Evolutionary conservation across 1,284 basidiomycete species (phyloP).

Genomic region (Ganoderma multipileum): DNA sequence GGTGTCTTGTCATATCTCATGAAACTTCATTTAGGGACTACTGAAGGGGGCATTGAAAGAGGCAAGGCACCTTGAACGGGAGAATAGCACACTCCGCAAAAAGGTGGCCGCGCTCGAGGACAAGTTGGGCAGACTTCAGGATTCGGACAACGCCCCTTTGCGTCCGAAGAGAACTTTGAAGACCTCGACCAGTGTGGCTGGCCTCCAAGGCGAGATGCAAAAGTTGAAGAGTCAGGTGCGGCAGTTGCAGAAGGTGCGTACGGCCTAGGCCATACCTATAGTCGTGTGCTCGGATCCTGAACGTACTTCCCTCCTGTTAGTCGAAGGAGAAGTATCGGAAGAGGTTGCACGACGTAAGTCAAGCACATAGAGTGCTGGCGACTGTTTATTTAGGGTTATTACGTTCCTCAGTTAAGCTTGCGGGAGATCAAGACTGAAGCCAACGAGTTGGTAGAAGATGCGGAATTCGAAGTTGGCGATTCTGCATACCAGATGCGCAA

Average conservation of each 20-base stretch:
- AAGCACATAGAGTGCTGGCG: neutral
- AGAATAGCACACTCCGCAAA: constrained; percentile 31
- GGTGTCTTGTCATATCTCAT: neutral
- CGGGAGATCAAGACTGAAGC: constrained; percentile 48
- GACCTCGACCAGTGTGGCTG: constrained; percentile 23
- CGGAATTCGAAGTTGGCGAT: constrained; percentile 41
- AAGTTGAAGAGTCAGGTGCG: constrained; percentile 36
- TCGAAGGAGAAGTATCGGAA: constrained; percentile 38
- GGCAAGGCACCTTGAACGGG: constrained; percentile 30
- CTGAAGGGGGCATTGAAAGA: constrained; percentile 34
- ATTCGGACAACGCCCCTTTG: constrained; percentile 34
- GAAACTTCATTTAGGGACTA: constrained; percentile 30
- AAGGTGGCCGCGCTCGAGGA: constrained; percentile 36
- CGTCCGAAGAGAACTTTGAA: constrained; percentile 38
- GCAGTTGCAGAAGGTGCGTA: constrained; percentile 39
- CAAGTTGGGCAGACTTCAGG: constrained; percentile 37
- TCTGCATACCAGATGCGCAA: constrained; percentile 48
- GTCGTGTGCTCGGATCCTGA: neutral
- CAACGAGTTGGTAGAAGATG: constrained; percentile 43
- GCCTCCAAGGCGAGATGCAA: constrained; percentile 35
- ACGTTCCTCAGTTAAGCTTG: constrained; percentile 41
- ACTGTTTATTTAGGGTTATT: neutral
- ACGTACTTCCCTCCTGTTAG: constrained; percentile 19
- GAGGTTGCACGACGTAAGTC: constrained; percentile 39
- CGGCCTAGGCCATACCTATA: neutral